These are phyloP conservation scores for Closterium sp. DNA, from an alignment of 139 green algal genomes.

Conservation along the genomic window DNA sequence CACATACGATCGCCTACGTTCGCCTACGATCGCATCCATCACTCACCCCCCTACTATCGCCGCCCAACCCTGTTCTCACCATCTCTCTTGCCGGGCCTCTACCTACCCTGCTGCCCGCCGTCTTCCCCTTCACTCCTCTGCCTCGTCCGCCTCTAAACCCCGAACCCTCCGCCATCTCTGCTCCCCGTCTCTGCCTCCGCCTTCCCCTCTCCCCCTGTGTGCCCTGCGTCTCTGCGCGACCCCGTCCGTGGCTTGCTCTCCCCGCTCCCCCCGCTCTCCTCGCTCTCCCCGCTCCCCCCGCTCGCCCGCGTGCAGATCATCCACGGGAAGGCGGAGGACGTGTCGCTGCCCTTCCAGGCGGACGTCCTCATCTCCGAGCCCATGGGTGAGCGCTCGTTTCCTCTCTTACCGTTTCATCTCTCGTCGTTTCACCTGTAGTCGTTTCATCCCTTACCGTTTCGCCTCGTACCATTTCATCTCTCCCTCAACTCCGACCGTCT, in stretches of 20 bases:
- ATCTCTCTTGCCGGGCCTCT: too few relatives aligned
- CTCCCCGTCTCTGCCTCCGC: conserved; percentile 2
- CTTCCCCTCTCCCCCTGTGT: not conserved
- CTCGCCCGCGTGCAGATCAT: conserved; percentile 57
- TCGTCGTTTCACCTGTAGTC: too few relatives aligned
- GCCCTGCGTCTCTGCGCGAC: too few relatives aligned
- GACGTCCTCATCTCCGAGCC: conserved; percentile 79
- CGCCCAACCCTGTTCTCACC: not conserved
- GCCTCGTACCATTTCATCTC: too few relatives aligned
- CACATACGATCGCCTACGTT: too few relatives aligned
- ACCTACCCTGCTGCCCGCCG: not conserved
- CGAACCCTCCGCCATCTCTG: too few relatives aligned
- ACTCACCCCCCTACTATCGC: not conserved
- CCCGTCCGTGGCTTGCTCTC: too few relatives aligned
- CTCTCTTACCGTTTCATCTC: not conserved
- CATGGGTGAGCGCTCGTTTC: conserved; percentile 65
- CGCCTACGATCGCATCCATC: too few relatives aligned
- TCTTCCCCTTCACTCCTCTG: not conserved
- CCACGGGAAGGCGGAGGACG: conserved; percentile 71
- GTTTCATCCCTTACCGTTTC: too few relatives aligned
- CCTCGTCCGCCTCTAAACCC: too few relatives aligned
- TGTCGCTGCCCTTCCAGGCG: conserved; percentile 68
- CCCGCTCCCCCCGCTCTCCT: not conserved
- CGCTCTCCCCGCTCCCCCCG: too few relatives aligned
- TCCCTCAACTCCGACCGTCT: too few relatives aligned